Base-by-base conservation (phyloP, 2,329 filamentous ascomycete genomes). In the Helotiales sp. region DNA sequence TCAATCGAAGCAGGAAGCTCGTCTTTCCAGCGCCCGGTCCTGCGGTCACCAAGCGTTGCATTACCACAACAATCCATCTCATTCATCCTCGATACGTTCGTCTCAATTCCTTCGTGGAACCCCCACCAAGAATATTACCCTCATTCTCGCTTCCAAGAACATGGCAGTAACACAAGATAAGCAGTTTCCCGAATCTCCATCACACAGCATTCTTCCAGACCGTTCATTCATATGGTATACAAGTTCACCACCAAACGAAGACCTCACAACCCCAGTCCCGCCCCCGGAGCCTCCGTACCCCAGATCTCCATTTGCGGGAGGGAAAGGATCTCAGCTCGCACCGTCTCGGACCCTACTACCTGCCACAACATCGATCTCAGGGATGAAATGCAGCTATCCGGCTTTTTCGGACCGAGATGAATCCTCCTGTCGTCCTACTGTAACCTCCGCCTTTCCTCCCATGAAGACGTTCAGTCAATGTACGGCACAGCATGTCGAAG, bases 191-290 rank as follows among this genome's bases (percentile, higher is more conserved):
- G 25, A 48, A 48, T 15, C 7, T 48, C 46, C 17, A 30, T n/a
- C n/a, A 17, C 46, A 48, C 46, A 48, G 12, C 46, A 31, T 30
- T 13, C 46, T 48, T 48, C 46, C 29, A 48, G 46, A 33, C 46
- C 46, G 25, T 48, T 48, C 46, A 22, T 48, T 22, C 6, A 12
- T 6, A 22, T 19, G n/a, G n/a, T n/a, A n/a, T 40, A n/a, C 36
- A 40, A 19, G 17, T 25, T 42, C n/a, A 12, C 19, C 40, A 17
- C 40, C 40, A 17, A 12, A 13, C 15, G 8, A 10, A 12, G 22
- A 15, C 7, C 22, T 3, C n/a, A 12, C 19, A 10, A 12, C 8
- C 15, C 22, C 40, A 24, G 6, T 44, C 40, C 22, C 19, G 10
- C 19, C 40, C 27, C 42, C 24, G 5, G 24, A 24, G 17, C 15